Evolutionary conservation across 805 yeast species (phyloP).

Genomic region (Debaryomyces maramus): DNA sequence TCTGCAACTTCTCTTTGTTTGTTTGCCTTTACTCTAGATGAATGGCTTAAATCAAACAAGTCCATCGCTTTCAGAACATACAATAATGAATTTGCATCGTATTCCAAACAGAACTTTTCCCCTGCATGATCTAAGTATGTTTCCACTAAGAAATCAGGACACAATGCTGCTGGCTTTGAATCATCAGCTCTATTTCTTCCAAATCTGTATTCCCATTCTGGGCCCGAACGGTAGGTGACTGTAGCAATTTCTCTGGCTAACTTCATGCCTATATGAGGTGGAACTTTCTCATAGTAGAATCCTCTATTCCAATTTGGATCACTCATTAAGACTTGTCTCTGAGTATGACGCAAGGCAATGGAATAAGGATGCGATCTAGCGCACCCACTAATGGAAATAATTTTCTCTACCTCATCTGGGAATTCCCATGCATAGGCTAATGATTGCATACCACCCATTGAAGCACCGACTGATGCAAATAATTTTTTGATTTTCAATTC

Average conservation of each 20-base stretch:
- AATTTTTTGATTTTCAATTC: constrained; percentile 63
- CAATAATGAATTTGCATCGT: constrained; percentile 85
- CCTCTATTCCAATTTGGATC: constrained; percentile 96
- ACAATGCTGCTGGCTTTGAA: constrained; percentile 73
- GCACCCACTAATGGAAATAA: constrained; percentile 86
- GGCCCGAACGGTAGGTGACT: constrained; percentile 91
- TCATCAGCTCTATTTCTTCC: constrained; percentile 88
- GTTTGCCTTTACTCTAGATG: constrained; percentile 46
- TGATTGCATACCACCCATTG: constrained; percentile 99
- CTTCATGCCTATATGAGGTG: constrained; percentile 95
- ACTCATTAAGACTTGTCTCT: constrained; percentile 89
- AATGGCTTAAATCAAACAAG: constrained; percentile 72
- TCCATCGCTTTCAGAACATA: constrained; percentile 95
- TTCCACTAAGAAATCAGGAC: constrained; percentile 91
- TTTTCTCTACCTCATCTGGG: constrained; percentile 69
- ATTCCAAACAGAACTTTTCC: constrained; percentile 87
- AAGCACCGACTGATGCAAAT: constrained; percentile 82
- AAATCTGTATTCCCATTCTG: constrained; percentile 94
- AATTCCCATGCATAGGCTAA: constrained; percentile 84
- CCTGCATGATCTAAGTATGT: constrained; percentile 95
- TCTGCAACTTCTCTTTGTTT: constrained; percentile 41
- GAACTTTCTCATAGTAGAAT: constrained; percentile 71
- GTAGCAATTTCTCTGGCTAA: constrained; percentile 92
- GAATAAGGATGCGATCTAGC: constrained; percentile 93
- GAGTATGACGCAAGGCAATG: constrained; percentile 90